A percentile compares a stretch with the other conserved stretches of the same genome.
These are phyloP conservation scores for Leonotis leonurus DNA, from an alignment of 257 asterid genomes.

Conservation along the genomic window DNA sequence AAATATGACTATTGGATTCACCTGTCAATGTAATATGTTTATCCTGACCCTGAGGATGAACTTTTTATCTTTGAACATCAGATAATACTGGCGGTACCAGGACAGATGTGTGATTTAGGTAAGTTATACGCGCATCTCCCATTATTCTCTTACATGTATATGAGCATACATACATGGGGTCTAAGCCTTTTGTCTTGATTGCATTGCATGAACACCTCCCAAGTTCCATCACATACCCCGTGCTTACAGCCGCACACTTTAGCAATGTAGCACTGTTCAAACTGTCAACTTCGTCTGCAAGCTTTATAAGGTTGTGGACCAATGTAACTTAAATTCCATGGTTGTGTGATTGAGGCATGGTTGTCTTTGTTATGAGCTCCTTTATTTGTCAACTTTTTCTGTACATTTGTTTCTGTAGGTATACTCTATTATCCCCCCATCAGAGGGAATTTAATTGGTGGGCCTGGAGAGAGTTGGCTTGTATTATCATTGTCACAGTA, in stretches of 20 bases:
- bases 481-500: conserved; percentile 16
- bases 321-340: conserved; percentile 28
- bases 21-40: not conserved
- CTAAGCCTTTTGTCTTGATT: not conserved
- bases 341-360: conserved; percentile 28
- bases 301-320: conserved; percentile 27
- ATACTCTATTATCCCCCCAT: conserved; percentile 18
- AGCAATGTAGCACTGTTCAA: conserved; percentile 21
- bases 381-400: conserved; percentile 26
- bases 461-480: conserved; percentile 26
- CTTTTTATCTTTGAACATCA: not conserved
- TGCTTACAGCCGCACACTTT: conserved; percentile 9
- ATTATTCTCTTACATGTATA: not conserved
- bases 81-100: not conserved
- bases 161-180: not conserved
- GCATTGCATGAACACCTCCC: conserved; percentile 7
- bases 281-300: conserved; percentile 30
- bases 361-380: conserved; percentile 30
- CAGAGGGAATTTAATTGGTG: conserved; percentile 25
- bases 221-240: not conserved
- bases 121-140: not conserved
- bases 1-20: not conserved
- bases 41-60: not conserved
- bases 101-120: not conserved
- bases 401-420: conserved; percentile 36